These are phyloP conservation scores for Chaetomium globosum DNA, from an alignment of 2,329 filamentous ascomycete genomes.

Conservation along the genomic window DNA sequence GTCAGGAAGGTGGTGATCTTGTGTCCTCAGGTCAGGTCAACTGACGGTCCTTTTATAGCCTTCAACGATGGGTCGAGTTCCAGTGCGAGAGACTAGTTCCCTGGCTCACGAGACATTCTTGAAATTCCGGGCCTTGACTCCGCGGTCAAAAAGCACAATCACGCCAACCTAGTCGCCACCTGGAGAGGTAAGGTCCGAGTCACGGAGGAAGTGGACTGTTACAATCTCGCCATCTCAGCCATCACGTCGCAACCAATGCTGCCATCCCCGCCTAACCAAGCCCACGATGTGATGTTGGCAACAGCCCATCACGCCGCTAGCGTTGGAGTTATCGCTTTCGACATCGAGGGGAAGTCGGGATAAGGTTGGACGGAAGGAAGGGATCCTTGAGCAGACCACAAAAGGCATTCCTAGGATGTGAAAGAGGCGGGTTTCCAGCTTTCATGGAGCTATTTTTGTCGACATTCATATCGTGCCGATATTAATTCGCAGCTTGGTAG, in stretches of 20 bases:
- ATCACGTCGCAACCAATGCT: constrained; percentile 26
- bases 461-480: constrained; percentile 8
- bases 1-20: background rate
- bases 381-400: background rate
- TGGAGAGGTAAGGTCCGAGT: background rate
- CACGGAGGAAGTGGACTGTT: background rate
- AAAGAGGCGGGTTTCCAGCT: background rate
- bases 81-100: background rate
- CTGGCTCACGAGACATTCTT: background rate
- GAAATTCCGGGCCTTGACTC: background rate
- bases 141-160: background rate
- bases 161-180: constrained; percentile 1
- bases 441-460: constrained; percentile 15
- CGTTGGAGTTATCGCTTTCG: background rate
- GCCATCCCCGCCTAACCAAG: constrained; percentile 12
- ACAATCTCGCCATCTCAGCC: background rate
- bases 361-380: constrained; percentile 16
- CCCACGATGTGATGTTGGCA: background rate
- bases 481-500: constrained; percentile 6
- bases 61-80: background rate
- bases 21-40: background rate
- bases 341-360: constrained; percentile 2
- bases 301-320: background rate
- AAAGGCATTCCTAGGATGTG: background rate
- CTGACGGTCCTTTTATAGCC: constrained; percentile 1